Evolutionary conservation across 805 yeast species (phyloP), one percentile per base, ranked within the genome.

Genomic region (Kluyveromyces dobzhanskii): DNA sequence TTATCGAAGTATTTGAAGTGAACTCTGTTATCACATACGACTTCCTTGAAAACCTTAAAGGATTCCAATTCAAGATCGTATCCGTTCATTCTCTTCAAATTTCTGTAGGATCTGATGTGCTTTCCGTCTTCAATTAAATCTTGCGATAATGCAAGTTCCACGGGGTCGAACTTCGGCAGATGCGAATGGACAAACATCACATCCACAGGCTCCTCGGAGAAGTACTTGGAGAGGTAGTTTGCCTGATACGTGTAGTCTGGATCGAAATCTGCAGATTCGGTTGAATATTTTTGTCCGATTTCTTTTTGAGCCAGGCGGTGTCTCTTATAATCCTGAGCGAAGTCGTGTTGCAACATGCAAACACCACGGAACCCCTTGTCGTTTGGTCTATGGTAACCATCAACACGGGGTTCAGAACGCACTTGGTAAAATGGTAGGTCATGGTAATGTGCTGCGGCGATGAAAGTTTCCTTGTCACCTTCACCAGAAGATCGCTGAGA

Each of bases 401-500:
- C 59, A 12, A 70, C 59, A 9, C 49, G 51, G 2, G 66, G 45
- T 16, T 51, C 50, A 2, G 57, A 49, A 35, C 57, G 58, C 3
- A 74, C 70, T 56, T 80, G 87, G 53, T 70, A 75, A 54, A 67
- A 77, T 3, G 73, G 68, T 38, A 65, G 58, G 0, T 57, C 48
- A 51, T 74, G 50, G 1, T 63, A 78, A 39, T 69, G 66, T 3
- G 87, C 84, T 1, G 85, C 87, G 7, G 82, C 76, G 30, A 77
- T 71, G 48, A 80, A 80, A 0, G 90, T 80, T 51, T 82, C 90
- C 53, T 82, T 82, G 53, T 82, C 90, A 38, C 90, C 88, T 62
- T 81, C 83, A 21, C 90, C 90, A 1, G 85, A 78, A 18, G 76
- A 67, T 3, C 85, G 85, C 53, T 80, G 88, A 0, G 85, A 73